Evolutionary conservation across 2,329 filamentous ascomycete species (phyloP), one percentile per base, ranked within the genome.

Genomic region (Calycina herbarum): DNA sequence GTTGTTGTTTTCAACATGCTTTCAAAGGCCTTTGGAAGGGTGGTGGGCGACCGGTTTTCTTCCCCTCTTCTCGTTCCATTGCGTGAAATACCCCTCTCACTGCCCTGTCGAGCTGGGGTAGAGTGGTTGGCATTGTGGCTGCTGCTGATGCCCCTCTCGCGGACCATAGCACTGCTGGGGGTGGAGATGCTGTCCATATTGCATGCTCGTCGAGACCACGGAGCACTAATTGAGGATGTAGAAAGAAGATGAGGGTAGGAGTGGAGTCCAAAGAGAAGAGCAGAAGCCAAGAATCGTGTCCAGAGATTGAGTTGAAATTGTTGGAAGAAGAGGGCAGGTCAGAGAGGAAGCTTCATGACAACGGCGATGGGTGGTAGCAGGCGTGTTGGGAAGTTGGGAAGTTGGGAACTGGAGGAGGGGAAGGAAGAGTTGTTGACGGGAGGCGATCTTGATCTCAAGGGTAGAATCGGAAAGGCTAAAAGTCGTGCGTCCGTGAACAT

Each of bases 1-100:
- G 86, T 89, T 1, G 85, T 88, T 3, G 83, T 89, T 77, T 85
- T 89, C 66, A 89, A 78, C 86, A 89, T 88, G 74, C 85, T 83
- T 70, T 87, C 82, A n/a, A 88, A 77, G 1, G 83, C 83, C 5
- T 82, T 84, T 0, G 85, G 83, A 0, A 74, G 42, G 79, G 83
- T 57, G 77, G 78, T 15, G 82, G 78, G 61, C 83, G 76, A 33
- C 74, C 73, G 35, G 77, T 69, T 71, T 58, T 74, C 71, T 35
- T 66, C 62, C 5, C 35, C 10, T 73, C 64, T 81, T 81, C 64
- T 82, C 79, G 60, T 80, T 79, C 65, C 79, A 69, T 69, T 65
- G 11, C 63, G 57, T 13, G 59, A 38, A 54, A 27, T 54, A 10
- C 59, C 48, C 66, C 61, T 65, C 33, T 72, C 70, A 40, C 65